A percentile compares a stretch with the other conserved stretches of the same genome.
Evolutionary conservation across 1,284 basidiomycete genomes (phyloP).

Genomic region (Termitomyces sp.): DNA sequence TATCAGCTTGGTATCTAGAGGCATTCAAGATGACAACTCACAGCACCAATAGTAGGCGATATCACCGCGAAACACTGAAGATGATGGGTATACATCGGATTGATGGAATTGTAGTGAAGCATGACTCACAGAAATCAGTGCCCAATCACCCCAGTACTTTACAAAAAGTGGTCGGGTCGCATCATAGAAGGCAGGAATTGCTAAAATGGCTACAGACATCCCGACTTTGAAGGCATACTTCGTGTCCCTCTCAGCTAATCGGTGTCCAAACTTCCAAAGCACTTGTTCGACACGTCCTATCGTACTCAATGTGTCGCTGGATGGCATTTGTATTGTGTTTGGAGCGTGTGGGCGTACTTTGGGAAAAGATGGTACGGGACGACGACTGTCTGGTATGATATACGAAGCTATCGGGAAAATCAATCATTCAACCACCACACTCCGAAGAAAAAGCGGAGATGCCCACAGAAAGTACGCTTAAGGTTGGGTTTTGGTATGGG

Average conservation of each 20-base stretch:
- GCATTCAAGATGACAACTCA: conserved; percentile 30
- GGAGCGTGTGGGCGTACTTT: conserved; percentile 79
- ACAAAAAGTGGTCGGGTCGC: conserved; percentile 74
- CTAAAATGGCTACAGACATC: conserved; percentile 74
- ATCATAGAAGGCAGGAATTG: conserved; percentile 84
- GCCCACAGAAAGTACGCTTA: conserved; percentile 39
- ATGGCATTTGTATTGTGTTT: conserved; percentile 79
- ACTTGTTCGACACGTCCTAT: conserved; percentile 59
- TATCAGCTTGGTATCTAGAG: not conserved
- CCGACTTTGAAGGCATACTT: conserved; percentile 90
- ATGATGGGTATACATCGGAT: conserved; percentile 4
- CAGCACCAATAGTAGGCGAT: conserved; percentile 82
- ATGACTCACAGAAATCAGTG: conserved; percentile 75
- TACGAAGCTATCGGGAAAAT: conserved; percentile 44
- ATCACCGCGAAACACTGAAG: conserved; percentile 81
- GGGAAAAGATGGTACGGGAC: conserved; percentile 70
- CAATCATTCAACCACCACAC: not conserved
- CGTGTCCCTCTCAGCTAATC: conserved; percentile 70
- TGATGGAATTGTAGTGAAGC: not conserved
- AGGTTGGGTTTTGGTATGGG: conserved; percentile 9
- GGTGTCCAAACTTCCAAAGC: conserved; percentile 74
- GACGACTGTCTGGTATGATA: conserved; percentile 54
- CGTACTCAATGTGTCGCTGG: conserved; percentile 49
- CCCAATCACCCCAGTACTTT: conserved; percentile 89
- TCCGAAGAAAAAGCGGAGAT: not conserved